Evolutionary conservation across 1,284 basidiomycete species (phyloP), one percentile per base, ranked within the genome.

Genomic region (Rhodotorula sp.): DNA sequence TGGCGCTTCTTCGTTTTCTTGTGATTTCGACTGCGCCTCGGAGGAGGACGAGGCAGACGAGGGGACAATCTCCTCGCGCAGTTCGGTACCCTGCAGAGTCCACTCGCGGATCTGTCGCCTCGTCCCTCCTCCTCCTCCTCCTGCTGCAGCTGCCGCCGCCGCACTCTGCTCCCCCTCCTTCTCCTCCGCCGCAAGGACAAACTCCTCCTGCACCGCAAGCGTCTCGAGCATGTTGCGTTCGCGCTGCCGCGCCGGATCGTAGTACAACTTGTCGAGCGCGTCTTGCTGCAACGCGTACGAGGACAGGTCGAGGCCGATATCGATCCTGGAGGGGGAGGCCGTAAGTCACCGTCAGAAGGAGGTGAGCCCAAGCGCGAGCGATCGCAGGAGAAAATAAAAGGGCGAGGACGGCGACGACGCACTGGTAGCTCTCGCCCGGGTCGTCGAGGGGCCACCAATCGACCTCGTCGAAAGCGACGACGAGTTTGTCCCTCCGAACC

Each of bases 71-170:
- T 67, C 23, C 61, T 75, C 71, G 43, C 73, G 64, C n/a, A 73
- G 57, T 10, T 71, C 71, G 26, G 71, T 73, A 0, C 74, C 74
- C 62, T 69, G 71, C 12, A 75, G 59, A 3, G 71, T 45, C 74
- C 71, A 73, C 48, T 75, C 74, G 23, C 67, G 63, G 23, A 69
- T 45, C 61, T 8, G 62, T 2, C 2, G 23, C 34, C 14, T 45
- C 21, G 19, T 59, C 59, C 31, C 49, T 28, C 45, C 26, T 34
- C 34, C 34, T 28, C 28, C 28, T 28, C 28, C 28, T 28, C 28
- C 28, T 28, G 28, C 28, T 28, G 28, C 16, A 8, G 19, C 21
- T 31, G 55, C 34, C 8, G 38, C 12, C 38, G 38, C 38, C 38
- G 38, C 38, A 43, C 38, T 43, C 38, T 43, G 15, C 15, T 55